phyloP scores from a whole-genome alignment of 1,139 yeast species.

The Chernovozyma sophiae-reginae region DNA sequence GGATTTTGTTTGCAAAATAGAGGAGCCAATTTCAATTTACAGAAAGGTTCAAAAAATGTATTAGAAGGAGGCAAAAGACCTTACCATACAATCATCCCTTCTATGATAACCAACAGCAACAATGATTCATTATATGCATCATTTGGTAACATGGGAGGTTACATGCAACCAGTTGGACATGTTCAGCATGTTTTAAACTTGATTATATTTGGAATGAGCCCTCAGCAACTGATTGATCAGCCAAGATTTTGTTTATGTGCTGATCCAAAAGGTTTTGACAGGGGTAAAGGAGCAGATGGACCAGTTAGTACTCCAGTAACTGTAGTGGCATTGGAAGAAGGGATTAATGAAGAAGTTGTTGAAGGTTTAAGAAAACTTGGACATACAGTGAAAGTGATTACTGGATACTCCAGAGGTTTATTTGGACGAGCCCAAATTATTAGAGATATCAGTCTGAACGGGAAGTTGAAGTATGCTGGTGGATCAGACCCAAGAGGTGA shows the following conservation, averaged over 20 bases:
- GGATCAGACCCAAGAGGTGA: constrained; percentile 82
- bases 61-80: constrained; percentile 72
- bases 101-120: constrained; percentile 48
- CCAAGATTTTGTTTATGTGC: constrained; percentile 68
- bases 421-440: constrained; percentile 81
- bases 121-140: constrained; percentile 54
- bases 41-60: constrained; percentile 54
- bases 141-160: constrained; percentile 87
- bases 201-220: constrained; percentile 57
- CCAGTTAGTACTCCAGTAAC: constrained; percentile 62
- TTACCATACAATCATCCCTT: constrained; percentile 83
- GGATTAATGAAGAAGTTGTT: constrained; percentile 43
- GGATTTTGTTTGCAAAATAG: constrained; percentile 77
- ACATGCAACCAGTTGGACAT: constrained; percentile 85
- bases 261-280: constrained; percentile 38
- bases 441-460: constrained; percentile 37
- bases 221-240: constrained; percentile 73
- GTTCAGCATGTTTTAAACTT: constrained; percentile 72
- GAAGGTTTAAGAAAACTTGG: constrained; percentile 49
- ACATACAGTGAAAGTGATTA: constrained; percentile 48
- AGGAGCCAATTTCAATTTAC: constrained; percentile 70
- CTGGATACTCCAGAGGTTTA: constrained; percentile 41
- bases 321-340: constrained; percentile 63
- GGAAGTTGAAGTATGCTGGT: constrained; percentile 52
- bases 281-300: constrained; percentile 62